Evolutionary conservation across 164 flowering plant genomes (phyloP).

Genomic region (Kingdonia uniflora): DNA sequence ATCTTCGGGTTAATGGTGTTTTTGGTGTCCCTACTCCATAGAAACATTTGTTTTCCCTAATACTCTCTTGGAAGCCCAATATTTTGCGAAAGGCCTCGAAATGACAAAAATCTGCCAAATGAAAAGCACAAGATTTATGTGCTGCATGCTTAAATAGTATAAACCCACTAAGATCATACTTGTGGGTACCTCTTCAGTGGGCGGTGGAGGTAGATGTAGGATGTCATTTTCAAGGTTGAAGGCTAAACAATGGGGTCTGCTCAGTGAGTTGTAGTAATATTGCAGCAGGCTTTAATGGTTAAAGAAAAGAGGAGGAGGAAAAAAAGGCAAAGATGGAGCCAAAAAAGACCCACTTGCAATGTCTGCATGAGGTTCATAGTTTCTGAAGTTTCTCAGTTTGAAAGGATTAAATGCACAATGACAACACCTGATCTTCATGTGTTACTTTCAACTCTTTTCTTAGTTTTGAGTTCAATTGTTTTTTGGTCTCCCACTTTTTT

Average conservation of each 20-base stretch:
- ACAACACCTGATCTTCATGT: neutral
- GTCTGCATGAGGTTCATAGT: neutral
- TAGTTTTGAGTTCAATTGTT: neutral
- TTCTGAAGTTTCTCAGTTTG: neutral
- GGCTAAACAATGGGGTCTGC: neutral
- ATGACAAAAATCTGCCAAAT: no score
- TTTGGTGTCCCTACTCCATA: no score
- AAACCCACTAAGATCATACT: neutral
- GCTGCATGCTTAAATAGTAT: neutral
- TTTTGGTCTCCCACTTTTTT: neutral
- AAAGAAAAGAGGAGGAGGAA: neutral
- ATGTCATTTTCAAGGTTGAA: slow-evolving; percentile 3
- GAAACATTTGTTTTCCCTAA: no score
- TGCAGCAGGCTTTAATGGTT: slow-evolving; percentile 1
- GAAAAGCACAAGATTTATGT: no score
- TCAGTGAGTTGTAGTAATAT: neutral
- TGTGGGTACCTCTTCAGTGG: neutral
- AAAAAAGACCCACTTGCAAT: neutral
- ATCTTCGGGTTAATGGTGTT: no score
- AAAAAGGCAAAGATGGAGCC: neutral
- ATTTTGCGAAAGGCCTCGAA: neutral
- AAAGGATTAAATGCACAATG: neutral
- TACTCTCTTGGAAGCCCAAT: no score
- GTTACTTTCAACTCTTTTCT: neutral
- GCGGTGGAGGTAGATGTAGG: neutral